phyloP scores from a whole-genome alignment of 2,329 filamentous ascomycete species.

The Talaromyces pinophilus region DNA sequence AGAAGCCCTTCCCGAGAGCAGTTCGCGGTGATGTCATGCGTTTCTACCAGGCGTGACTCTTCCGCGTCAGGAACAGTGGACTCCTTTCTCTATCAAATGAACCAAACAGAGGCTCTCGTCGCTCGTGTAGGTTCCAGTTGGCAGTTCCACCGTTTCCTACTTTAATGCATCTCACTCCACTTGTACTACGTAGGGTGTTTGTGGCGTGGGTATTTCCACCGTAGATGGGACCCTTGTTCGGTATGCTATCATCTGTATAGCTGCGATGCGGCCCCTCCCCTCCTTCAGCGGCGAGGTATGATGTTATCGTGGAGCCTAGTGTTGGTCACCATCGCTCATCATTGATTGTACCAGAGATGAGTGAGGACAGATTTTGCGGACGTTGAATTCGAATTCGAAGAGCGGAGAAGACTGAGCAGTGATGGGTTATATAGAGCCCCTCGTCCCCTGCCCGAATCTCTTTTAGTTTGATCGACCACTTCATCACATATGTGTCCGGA shows the following conservation, averaged over 20 bases:
- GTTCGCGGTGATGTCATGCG: slow-evolving; percentile 2
- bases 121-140: neutral
- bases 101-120: neutral
- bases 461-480: neutral
- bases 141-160: neutral
- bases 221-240: neutral
- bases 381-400: neutral
- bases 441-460: neutral
- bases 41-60: neutral
- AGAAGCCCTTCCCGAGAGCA: neutral
- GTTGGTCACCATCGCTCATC: neutral
- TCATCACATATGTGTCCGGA: neutral
- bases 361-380: neutral
- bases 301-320: slow-evolving; percentile 9
- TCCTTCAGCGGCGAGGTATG: slow-evolving; percentile 4
- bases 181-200: neutral
- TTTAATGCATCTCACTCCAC: slow-evolving; percentile 1
- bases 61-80: slow-evolving; percentile 28
- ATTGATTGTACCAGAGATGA: slow-evolving; percentile 10
- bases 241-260: neutral
- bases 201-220: slow-evolving; percentile 3
- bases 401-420: neutral
- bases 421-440: neutral
- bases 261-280: slow-evolving; percentile 2
- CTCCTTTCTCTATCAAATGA: neutral